Evolutionary conservation across 805 yeast genomes (phyloP), one percentile per base, ranked within the genome.

Genomic region (Wickerhamomyces rabaulensis): DNA sequence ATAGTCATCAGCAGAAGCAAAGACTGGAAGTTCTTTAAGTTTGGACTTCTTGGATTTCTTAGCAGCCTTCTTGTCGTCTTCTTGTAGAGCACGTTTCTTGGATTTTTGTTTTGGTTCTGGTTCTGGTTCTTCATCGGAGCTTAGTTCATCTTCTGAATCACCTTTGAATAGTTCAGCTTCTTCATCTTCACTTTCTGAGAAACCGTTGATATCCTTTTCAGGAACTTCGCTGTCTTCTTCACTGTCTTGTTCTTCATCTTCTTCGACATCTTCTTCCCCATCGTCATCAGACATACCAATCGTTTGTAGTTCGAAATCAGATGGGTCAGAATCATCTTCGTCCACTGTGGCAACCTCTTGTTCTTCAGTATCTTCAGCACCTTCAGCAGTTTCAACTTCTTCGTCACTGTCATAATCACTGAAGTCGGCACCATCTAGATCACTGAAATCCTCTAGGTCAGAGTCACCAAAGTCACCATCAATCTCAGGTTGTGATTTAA

Each of bases 1-100:
- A 62, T 89, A 90, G 51, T 87, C 96, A 38, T 87, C 96, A 9
- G 82, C 95, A 40, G 90, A 82, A 1, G 96, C 97, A 69, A 89
- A 91, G 19, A 81, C 73, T 20, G 97, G 97, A 50, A 91, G 70
- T 41, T 75, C 79, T 59, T 78, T 82, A 58, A 86, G 68, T 63
- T 78, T 82, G 40, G 71, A 66, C 61, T 73, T 79, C 70, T 77
- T 80, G 17, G 73, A 46, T 56, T 61, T 49, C 57, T 61, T 54
- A 17, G 43, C 31, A n/a, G 48, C 33, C 40, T 50, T 48, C 8
- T 44, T 44, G 39, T 53, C 52, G 41, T 54, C 19, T 46, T 58
- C 41, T 44, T 58, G 39, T 45, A 58, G 43, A 49, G 65, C 43
- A 39, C 68, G 67, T 47, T 65, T 58, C 60, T 53, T 55, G 20